Evolutionary conservation across 2,329 filamentous ascomycete species (phyloP).

Genomic region (Davidsoniella virescens): DNA sequence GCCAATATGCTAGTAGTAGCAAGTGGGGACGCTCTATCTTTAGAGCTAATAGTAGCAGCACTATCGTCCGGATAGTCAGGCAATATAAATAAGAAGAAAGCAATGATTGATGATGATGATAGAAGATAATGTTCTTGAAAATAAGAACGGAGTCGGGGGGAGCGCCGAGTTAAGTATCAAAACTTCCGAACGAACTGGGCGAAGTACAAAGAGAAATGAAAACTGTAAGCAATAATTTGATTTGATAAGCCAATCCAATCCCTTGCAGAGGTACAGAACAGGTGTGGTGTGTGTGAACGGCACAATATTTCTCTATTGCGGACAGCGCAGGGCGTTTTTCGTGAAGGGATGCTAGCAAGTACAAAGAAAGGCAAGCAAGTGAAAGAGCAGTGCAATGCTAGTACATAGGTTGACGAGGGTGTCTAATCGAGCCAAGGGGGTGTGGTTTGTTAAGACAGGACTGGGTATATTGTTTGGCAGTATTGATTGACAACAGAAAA

Average conservation of each 20-base stretch:
- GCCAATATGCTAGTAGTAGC: neutral
- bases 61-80: neutral
- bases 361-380: too few species aligned
- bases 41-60: too few species aligned
- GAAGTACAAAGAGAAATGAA: too few species aligned
- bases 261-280: too few species aligned
- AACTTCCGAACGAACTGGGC: too few species aligned
- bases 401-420: neutral
- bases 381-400: too few species aligned
- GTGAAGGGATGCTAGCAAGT: neutral
- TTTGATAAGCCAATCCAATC: too few species aligned
- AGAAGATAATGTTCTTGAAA: too few species aligned
- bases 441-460: neutral
- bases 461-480: neutral
- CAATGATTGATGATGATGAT: neutral
- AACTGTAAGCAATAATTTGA: too few species aligned
- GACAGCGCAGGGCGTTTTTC: neutral
- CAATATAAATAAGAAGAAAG: neutral
- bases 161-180: too few species aligned
- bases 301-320: neutral
- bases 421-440: neutral
- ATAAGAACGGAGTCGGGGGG: too few species aligned
- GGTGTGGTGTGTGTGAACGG: too few species aligned
- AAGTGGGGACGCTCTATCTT: neutral
- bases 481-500: neutral